Evolutionary conservation across 139 green algal genomes (phyloP), one percentile per base, ranked within the genome.

Genomic region (Edaphochlamys debaryana): DNA sequence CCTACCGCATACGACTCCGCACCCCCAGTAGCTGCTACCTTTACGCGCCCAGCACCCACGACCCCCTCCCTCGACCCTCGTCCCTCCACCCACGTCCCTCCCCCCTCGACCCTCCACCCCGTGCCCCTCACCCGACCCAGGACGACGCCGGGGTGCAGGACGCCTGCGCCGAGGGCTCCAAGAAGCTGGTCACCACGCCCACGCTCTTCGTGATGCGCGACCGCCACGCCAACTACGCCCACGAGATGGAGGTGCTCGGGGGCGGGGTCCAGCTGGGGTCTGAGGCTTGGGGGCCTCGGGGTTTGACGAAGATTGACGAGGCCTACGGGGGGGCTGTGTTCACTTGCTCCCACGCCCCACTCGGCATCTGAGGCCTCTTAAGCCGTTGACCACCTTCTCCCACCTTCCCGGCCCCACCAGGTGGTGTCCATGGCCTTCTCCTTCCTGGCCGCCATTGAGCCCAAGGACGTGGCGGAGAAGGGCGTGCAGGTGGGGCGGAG

Each of bases 191-290:
- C 1, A 76, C 64, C 41, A 76, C 78, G 19, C 78, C 78, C 48
- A 84, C 78, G 25, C 29, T 84, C 62, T 84, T 84, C 37, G 48
- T 84, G 40, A 68, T 84, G 78, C 78, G 78, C 36, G 78, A 84
- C 66, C 78, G 78, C 0, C 78, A 84, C 78, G 64, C 78, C 78
- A 84, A 84, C 66, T 84, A 84, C 66, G 78, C 78, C 1, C 78
- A 84, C 52, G 78, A 84, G 48, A 58, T 84, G 48, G 78, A 84
- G 66, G 78, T 63, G 56, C 48, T 9, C 15, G 48, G 15, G 52
- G 13, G 13, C 52, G 9, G 13, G 52, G n/a, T n/a, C n/a, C n/a
- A n/a, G n/a, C n/a, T n/a, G 13, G 52, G 15, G 52, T 62, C 4
- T 62, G 52, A 20, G 19, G 52, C 3, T 62, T 25, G 15, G 52